Evolutionary conservation across 2,329 filamentous ascomycete genomes (phyloP).

Genomic region (Hymenoscyphus fraxineus): DNA sequence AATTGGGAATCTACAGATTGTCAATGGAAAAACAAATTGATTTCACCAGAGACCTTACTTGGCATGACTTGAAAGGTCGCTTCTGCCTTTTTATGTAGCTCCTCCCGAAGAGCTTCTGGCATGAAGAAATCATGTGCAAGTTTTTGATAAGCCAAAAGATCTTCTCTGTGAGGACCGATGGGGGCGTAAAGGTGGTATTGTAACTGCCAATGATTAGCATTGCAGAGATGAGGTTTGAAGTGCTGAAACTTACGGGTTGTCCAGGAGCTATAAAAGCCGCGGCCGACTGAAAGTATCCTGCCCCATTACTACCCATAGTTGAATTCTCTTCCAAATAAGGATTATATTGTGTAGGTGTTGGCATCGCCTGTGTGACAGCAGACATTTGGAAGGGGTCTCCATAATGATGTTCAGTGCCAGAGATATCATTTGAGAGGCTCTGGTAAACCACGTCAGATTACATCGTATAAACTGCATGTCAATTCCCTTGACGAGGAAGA

Average conservation of each 20-base stretch:
- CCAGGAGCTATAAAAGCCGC: conserved; percentile 49
- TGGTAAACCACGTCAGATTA: conserved; percentile 21
- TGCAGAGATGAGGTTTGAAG: not conserved
- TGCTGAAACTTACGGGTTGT: conserved; percentile 50
- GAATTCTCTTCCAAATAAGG: conserved; percentile 74
- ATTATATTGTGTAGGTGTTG: conserved; percentile 53
- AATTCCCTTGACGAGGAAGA: not conserved
- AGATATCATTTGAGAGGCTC: conserved; percentile 44
- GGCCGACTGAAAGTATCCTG: conserved; percentile 64
- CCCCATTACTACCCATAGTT: conserved; percentile 49
- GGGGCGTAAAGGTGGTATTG: conserved; percentile 94
- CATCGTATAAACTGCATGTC: not conserved
- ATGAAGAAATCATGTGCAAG: conserved; percentile 90
- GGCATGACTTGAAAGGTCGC: conserved; percentile 81
- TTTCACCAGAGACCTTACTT: conserved; percentile 46
- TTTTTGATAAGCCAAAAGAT: conserved; percentile 79
- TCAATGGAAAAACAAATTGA: conserved; percentile 15
- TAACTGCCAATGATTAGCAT: conserved; percentile 47
- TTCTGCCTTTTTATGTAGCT: conserved; percentile 83
- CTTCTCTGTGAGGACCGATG: conserved; percentile 75
- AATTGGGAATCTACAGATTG: conserved; percentile 56
- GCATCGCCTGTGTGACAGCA: conserved; percentile 49
- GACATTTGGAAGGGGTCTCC: conserved; percentile 62
- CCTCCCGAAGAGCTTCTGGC: conserved; percentile 79
- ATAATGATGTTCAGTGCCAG: conserved; percentile 49